These are phyloP conservation scores for Nemania abortiva DNA, from an alignment of 2,329 filamentous ascomycete species.

Conservation along the genomic window DNA sequence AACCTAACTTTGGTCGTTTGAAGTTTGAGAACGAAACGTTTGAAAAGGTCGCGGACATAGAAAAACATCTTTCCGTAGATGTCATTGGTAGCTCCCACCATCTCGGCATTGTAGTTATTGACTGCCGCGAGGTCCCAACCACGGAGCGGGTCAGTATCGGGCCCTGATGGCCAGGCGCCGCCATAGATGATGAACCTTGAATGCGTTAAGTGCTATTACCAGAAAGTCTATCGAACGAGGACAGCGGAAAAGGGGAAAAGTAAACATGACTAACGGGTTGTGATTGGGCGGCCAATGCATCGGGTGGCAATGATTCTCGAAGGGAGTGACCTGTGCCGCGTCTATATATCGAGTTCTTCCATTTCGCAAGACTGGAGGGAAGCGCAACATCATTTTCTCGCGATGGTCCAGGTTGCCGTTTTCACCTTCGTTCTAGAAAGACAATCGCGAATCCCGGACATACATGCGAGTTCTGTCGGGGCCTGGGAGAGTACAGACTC, in stretches of 20 bases:
- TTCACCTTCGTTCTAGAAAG: conserved; percentile 7
- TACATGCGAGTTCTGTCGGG: not conserved
- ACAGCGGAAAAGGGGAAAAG: not conserved
- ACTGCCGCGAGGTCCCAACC: conserved; percentile 27
- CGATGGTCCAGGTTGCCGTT: conserved; percentile 5
- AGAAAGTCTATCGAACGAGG: not conserved
- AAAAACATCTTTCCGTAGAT: conserved; percentile 34
- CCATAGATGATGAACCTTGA: conserved; percentile 13
- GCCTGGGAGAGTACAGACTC: not conserved
- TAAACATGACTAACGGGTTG: conserved; percentile 20
- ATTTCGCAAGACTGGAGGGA: not conserved
- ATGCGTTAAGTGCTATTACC: not conserved
- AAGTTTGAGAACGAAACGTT: conserved; percentile 25
- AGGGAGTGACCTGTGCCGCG: not conserved
- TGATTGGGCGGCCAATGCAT: not conserved
- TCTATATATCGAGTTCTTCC: conserved; percentile 3
- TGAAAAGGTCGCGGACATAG: conserved; percentile 25
- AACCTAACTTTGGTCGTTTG: conserved; percentile 5
- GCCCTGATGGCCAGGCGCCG: conserved; percentile 12
- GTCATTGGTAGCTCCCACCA: conserved; percentile 1
- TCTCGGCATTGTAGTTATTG: not conserved
- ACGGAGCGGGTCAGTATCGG: conserved; percentile 18
- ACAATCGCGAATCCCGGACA: not conserved
- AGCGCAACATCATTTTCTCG: conserved; percentile 3
- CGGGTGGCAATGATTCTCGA: not conserved